These are phyloP conservation scores for Podospora comata DNA, from an alignment of 495 filamentous ascomycete genomes.

Conservation along the genomic window DNA sequence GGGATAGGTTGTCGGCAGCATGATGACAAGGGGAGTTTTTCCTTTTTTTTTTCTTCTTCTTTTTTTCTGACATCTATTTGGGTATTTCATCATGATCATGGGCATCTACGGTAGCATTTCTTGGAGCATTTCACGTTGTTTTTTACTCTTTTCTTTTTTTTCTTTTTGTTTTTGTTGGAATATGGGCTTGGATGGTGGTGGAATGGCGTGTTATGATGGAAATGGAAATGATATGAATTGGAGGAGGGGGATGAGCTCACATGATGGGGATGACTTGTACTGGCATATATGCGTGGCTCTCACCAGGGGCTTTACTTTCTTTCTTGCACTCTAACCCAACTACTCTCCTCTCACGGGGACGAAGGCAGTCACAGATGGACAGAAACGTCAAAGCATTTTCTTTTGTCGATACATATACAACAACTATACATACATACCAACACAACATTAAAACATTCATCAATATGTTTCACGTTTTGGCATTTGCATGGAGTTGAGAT, in stretches of 20 bases:
- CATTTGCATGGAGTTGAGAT: background rate
- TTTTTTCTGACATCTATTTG: background rate
- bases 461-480: background rate
- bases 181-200: background rate
- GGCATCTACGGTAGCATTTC: background rate
- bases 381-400: background rate
- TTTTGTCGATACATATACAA: slow-evolving; percentile 5
- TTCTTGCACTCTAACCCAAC: background rate
- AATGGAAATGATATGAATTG: background rate
- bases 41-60: background rate
- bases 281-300: background rate
- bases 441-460: background rate
- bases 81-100: background rate
- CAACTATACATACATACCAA: background rate
- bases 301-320: background rate
- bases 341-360: background rate
- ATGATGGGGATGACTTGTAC: background rate
- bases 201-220: background rate
- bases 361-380: background rate
- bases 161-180: background rate
- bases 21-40: background rate
- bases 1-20: background rate
- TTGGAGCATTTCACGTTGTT: background rate
- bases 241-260: background rate
- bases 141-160: background rate